Percentiles rank a stretch among this genome's conserved stretches.
Conservation (phyloP, 441 rosid genomes). For the Gossypium schwendimanii region DNA sequence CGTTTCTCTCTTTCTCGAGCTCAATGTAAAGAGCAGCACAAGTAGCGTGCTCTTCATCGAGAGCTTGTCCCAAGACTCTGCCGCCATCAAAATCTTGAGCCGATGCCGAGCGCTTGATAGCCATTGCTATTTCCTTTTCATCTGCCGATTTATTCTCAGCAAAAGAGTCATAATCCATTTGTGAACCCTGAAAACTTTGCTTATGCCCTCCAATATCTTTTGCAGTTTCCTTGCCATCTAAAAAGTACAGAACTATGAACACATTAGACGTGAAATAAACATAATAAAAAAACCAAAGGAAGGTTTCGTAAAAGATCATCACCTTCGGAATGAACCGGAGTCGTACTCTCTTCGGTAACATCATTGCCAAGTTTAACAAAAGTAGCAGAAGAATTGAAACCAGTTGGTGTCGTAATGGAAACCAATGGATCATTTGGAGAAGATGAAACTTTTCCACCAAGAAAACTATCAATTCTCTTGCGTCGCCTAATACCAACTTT, state of each 20-base stretch:
- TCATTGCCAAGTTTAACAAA: conserved; percentile 23
- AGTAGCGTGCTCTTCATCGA: conserved; percentile 36
- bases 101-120: conserved; percentile 18
- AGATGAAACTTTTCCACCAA: conserved; percentile 22
- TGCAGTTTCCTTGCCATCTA: conserved; percentile 30
- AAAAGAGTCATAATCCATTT: conserved; percentile 30
- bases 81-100: conserved; percentile 22
- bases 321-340: conserved; percentile 20
- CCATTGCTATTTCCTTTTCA: conserved; percentile 19
- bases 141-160: conserved; percentile 18
- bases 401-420: conserved; percentile 16
- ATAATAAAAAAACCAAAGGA: background rate
- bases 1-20: conserved; percentile 72
- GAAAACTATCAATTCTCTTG: conserved; percentile 19
- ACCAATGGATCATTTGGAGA: conserved; percentile 29
- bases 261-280: conserved; percentile 10
- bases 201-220: conserved; percentile 25
- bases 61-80: conserved; percentile 36
- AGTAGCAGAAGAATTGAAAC: conserved; percentile 24
- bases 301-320: conserved; percentile 1
- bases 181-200: conserved; percentile 22
- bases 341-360: conserved; percentile 20
- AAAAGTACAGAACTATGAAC: conserved; percentile 5
- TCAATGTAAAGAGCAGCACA: conserved; percentile 44
- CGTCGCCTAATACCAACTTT: conserved; percentile 22